phyloP scores from a whole-genome alignment of 2,329 filamentous ascomycete genomes.

The Colletotrichum higginsianum region DNA sequence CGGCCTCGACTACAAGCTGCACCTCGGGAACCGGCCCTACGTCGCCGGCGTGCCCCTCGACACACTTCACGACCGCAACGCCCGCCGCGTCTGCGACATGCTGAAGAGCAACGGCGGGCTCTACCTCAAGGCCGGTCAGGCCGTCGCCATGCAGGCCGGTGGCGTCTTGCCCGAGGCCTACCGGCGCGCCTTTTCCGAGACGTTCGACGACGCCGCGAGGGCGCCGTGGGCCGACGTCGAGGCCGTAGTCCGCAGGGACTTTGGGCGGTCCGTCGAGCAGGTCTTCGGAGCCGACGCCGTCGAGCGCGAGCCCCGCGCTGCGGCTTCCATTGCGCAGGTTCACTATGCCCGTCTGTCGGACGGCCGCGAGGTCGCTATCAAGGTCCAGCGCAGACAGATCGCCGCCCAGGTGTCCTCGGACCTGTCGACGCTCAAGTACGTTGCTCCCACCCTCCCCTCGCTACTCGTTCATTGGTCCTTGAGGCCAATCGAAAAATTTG shows the following conservation, averaged over 20 bases:
- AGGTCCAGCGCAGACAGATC: constrained; percentile 80
- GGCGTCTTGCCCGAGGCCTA: constrained; percentile 77
- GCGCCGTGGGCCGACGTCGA: constrained; percentile 76
- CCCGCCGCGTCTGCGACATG: constrained; percentile 73
- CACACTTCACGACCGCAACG: constrained; percentile 74
- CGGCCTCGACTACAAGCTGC: constrained; percentile 79
- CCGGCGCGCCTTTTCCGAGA: constrained; percentile 77
- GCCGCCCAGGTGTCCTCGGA: constrained; percentile 76
- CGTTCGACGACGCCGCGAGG: constrained; percentile 81
- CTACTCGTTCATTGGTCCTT: neutral
- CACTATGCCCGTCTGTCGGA: constrained; percentile 77
- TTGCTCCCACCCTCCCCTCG: neutral
- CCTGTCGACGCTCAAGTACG: constrained; percentile 76
- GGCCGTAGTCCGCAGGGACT: constrained; percentile 75
- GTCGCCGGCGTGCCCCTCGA: constrained; percentile 16
- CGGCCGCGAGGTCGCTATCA: constrained; percentile 74
- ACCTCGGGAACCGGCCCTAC: constrained; percentile 70
- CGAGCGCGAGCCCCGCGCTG: constrained; percentile 54
- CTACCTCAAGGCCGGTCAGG: constrained; percentile 80
- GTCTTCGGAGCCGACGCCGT: constrained; percentile 65
- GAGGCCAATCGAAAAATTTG: too few species aligned
- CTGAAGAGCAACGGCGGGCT: constrained; percentile 76
- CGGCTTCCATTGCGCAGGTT: constrained; percentile 79
- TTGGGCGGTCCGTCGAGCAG: constrained; percentile 69
- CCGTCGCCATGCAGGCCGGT: constrained; percentile 77